These are phyloP conservation scores for Nemania bipapillata DNA, from an alignment of 2,329 filamentous ascomycete species.

Conservation along the genomic window DNA sequence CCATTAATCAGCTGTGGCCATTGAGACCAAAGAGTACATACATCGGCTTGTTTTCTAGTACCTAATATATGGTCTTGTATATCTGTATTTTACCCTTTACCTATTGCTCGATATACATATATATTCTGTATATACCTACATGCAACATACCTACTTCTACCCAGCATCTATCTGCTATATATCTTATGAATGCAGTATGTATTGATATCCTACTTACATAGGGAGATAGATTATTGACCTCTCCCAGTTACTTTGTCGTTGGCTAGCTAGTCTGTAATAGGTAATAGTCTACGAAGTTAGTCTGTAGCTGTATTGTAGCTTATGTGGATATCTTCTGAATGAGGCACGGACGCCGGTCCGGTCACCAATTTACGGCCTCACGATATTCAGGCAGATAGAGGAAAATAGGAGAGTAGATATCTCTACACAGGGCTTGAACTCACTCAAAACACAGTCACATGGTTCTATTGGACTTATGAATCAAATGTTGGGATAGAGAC, in stretches of 20 bases:
- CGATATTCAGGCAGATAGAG: neutral
- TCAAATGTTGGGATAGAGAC: constrained; percentile 3
- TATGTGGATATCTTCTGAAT: constrained; percentile 30
- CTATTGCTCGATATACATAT: neutral
- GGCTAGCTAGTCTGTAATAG: neutral
- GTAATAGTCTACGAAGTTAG: constrained; percentile 5
- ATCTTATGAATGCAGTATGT: neutral
- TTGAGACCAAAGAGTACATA: too few species aligned
- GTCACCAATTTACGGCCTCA: constrained; percentile 15
- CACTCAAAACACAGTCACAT: neutral
- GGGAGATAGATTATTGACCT: neutral
- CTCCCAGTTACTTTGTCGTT: too few species aligned
- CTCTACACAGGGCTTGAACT: neutral
- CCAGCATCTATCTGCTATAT: neutral
- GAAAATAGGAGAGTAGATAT: constrained; percentile 2
- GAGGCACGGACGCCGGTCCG: neutral
- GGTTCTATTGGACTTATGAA: neutral
- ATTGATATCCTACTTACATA: neutral
- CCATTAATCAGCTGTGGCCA: constrained; percentile 22
- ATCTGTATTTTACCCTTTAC: constrained; percentile 25
- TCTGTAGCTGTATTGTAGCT: constrained; percentile 13
- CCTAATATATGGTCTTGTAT: neutral
- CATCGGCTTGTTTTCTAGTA: constrained; percentile 6
- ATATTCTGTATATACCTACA: neutral
- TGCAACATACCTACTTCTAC: neutral